phyloP scores from a whole-genome alignment of 805 yeast species.

The Yarrowia divulgata region DNA sequence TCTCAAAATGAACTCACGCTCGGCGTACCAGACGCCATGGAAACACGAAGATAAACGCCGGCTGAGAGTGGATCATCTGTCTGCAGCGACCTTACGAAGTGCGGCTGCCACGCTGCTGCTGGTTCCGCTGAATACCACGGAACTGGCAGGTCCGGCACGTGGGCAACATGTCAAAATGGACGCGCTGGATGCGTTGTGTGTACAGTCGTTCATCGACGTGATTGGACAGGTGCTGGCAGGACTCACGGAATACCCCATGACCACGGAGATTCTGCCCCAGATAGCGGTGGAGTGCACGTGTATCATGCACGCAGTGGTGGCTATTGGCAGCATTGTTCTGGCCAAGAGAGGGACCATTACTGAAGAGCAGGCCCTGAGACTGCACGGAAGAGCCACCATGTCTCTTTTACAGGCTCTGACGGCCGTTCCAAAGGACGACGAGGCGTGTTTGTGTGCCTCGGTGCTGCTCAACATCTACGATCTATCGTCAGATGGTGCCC shows the following conservation, averaged over 20 bases:
- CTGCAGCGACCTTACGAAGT: neutral
- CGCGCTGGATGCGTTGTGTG: slow-evolving; percentile 18
- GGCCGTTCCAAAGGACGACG: slow-evolving; percentile 27
- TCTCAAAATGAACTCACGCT: slow-evolving; percentile 13
- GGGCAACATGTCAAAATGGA: slow-evolving; percentile 29
- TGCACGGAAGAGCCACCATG: slow-evolving; percentile 37
- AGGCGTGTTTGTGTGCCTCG: slow-evolving; percentile 35
- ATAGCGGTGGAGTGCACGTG: slow-evolving; percentile 27
- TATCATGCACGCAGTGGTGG: slow-evolving; percentile 37
- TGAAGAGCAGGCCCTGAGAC: slow-evolving; percentile 23
- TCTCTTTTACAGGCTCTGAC: slow-evolving; percentile 19
- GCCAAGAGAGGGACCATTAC: slow-evolving; percentile 28
- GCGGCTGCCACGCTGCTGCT: slow-evolving; percentile 16
- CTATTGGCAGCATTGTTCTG: slow-evolving; percentile 20
- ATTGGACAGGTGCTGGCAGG: slow-evolving; percentile 16
- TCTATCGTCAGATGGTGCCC: slow-evolving; percentile 29
- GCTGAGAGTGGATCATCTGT: slow-evolving; percentile 18
- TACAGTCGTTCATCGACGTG: slow-evolving; percentile 30
- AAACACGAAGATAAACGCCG: slow-evolving; percentile 22
- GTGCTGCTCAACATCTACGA: slow-evolving; percentile 32
- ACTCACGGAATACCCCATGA: slow-evolving; percentile 36
- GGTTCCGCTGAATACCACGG: slow-evolving; percentile 25
- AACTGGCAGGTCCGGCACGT: slow-evolving; percentile 13
- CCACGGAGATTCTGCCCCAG: slow-evolving; percentile 26
- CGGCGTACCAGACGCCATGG: slow-evolving; percentile 4